phyloP scores from a whole-genome alignment of 352 stramenopile species.

The Thraustochytrium sp. region DNA sequence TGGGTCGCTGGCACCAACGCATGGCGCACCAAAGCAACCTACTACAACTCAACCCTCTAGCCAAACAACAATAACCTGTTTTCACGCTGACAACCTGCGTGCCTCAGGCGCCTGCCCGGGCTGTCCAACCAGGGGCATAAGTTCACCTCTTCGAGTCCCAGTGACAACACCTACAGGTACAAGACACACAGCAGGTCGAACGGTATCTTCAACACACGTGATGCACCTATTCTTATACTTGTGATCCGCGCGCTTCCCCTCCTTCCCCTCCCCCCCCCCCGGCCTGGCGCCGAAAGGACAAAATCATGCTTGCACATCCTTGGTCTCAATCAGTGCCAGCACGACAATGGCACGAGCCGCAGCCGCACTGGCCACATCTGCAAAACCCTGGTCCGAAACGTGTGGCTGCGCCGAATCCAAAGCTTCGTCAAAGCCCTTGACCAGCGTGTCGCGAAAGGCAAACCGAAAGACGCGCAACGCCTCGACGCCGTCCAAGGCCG shows the following conservation, averaged over 20 bases:
- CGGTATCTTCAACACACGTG: too few relatives aligned
- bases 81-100: too few relatives aligned
- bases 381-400: not conserved
- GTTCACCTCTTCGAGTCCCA: too few relatives aligned
- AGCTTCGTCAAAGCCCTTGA: not conserved
- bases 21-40: not conserved
- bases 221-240: too few relatives aligned
- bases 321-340: not conserved
- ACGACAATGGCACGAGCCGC: not conserved
- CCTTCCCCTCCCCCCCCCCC: not conserved
- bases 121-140: too few relatives aligned
- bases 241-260: too few relatives aligned
- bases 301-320: not conserved
- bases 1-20: not conserved
- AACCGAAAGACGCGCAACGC: not conserved
- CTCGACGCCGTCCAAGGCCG: not conserved
- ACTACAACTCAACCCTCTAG: not conserved
- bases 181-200: too few relatives aligned
- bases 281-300: not conserved
- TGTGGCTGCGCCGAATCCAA: not conserved
- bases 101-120: too few relatives aligned
- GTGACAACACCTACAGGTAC: too few relatives aligned
- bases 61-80: too few relatives aligned
- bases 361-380: not conserved
- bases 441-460: not conserved